A percentile compares a stretch with the other conserved stretches of the same genome.
Conservation (phyloP, 2,329 filamentous ascomycete genomes). For the Stagonosporopsis chrysanthemi region DNA sequence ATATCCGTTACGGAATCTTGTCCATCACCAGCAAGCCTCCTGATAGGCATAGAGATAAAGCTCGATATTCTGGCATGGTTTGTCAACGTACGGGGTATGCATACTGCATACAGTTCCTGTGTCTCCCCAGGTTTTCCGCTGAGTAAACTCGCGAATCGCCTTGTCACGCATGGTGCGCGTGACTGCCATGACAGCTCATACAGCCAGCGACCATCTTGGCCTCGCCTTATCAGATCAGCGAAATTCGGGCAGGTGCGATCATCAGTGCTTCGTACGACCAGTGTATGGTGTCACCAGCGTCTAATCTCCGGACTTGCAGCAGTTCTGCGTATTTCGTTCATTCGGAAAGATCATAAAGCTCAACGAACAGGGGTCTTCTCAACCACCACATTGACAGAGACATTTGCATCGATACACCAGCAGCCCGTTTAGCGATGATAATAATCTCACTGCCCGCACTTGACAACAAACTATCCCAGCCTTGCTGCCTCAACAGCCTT, state of each 20-base stretch:
- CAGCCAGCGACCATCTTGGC: not conserved
- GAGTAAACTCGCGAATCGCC: conserved; percentile 6
- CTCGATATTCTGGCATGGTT: not conserved
- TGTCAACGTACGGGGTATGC: not conserved
- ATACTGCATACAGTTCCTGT: conserved; percentile 3
- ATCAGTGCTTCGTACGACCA: not conserved
- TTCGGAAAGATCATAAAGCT: conserved; percentile 1
- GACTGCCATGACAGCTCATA: not conserved
- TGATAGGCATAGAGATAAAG: conserved; percentile 1
- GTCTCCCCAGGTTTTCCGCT: conserved; percentile 1
- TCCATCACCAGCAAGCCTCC: not conserved
- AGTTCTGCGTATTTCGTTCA: conserved; percentile 1
- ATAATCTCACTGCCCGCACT: not conserved
- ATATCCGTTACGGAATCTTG: not conserved
- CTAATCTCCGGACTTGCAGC: conserved; percentile 9
- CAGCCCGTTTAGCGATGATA: not conserved
- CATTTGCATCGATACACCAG: not conserved
- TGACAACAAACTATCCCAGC: not conserved
- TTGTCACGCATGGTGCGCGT: not conserved
- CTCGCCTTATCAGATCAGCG: conserved; percentile 3
- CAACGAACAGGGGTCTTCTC: conserved; percentile 8
- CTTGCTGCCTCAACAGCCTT: not conserved
- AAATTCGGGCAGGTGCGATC: not conserved
- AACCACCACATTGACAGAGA: not conserved
- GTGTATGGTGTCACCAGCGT: not conserved